Percentiles rank a stretch among this genome's conserved stretches.
Evolutionary conservation across 2,329 filamentous ascomycete genomes (phyloP).

Genomic region (Colletotrichum eremochloae): DNA sequence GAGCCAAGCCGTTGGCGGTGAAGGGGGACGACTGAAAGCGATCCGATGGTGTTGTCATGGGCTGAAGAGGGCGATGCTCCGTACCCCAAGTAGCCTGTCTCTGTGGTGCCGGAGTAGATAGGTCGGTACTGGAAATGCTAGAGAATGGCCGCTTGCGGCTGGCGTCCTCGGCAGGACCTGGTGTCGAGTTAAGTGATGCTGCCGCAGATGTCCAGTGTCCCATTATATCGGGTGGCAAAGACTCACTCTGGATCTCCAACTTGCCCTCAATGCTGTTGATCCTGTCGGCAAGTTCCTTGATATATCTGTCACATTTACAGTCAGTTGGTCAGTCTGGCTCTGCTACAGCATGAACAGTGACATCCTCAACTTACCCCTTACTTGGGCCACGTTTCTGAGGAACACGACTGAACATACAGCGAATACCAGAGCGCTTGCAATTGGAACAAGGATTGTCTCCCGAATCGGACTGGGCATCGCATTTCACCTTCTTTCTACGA

Average conservation of each 20-base stretch:
- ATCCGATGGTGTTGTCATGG: conserved; percentile 54
- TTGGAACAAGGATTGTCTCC: conserved; percentile 83
- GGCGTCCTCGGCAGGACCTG: conserved; percentile 41
- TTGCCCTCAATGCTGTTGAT: conserved; percentile 87
- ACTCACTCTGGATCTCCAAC: conserved; percentile 65
- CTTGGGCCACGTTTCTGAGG: conserved; percentile 91
- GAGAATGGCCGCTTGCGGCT: conserved; percentile 53
- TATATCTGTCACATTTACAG: conserved; percentile 70
- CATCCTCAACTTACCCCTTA: conserved; percentile 75
- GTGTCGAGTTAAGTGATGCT: conserved; percentile 10
- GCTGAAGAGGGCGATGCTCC: conserved; percentile 61
- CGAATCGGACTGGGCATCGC: conserved; percentile 82
- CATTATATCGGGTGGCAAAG: conserved; percentile 8
- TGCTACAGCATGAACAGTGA: conserved; percentile 13
- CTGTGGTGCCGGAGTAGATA: conserved; percentile 51
- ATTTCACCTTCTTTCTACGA: conserved; percentile 89
- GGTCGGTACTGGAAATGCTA: conserved; percentile 54
- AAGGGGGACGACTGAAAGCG: conserved; percentile 49
- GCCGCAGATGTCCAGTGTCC: neutral
- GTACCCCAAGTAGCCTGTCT: conserved; percentile 62
- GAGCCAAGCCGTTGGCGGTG: conserved; percentile 59
- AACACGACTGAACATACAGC: conserved; percentile 87
- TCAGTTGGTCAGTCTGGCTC: conserved; percentile 3
- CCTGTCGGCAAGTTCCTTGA: conserved; percentile 90
- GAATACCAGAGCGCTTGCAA: conserved; percentile 81